Percentiles rank a stretch among this genome's conserved stretches.
Evolutionary conservation across 2,329 filamentous ascomycete species (phyloP).

Genomic region (Aphanocladium album): DNA sequence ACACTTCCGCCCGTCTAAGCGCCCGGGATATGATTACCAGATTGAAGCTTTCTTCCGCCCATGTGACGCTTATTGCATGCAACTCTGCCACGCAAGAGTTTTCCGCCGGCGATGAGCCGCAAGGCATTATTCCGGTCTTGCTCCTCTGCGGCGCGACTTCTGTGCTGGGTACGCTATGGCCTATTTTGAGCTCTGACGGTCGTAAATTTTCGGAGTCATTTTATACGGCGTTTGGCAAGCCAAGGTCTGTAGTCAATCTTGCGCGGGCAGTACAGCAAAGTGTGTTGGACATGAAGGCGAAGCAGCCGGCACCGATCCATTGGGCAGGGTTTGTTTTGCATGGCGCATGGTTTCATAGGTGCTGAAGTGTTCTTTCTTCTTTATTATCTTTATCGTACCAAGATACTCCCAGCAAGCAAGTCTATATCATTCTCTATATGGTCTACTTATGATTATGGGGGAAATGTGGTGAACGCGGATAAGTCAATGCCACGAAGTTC

Average conservation of each 20-base stretch:
- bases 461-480: background rate
- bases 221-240: background rate
- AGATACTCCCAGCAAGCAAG: no score
- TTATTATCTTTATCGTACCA: background rate
- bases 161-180: conserved; percentile 6
- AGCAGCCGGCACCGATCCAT: background rate
- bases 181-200: background rate
- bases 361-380: background rate
- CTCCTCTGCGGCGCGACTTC: conserved; percentile 5
- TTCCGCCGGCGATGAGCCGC: conserved; percentile 5
- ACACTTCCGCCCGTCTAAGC: background rate
- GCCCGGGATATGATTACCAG: conserved; percentile 1
- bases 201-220: background rate
- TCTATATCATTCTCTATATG: no score
- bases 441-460: background rate
- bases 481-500: background rate
- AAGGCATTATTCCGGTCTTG: conserved; percentile 4
- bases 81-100: conserved; percentile 7
- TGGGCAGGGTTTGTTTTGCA: conserved; percentile 5
- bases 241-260: background rate
- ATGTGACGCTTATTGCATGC: conserved; percentile 4
- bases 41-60: background rate
- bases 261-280: conserved; percentile 3
- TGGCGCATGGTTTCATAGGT: conserved; percentile 6
- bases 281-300: background rate